These are phyloP conservation scores for Scutellaria galericulata DNA, from an alignment of 257 asterid genomes.

Conservation along the genomic window DNA sequence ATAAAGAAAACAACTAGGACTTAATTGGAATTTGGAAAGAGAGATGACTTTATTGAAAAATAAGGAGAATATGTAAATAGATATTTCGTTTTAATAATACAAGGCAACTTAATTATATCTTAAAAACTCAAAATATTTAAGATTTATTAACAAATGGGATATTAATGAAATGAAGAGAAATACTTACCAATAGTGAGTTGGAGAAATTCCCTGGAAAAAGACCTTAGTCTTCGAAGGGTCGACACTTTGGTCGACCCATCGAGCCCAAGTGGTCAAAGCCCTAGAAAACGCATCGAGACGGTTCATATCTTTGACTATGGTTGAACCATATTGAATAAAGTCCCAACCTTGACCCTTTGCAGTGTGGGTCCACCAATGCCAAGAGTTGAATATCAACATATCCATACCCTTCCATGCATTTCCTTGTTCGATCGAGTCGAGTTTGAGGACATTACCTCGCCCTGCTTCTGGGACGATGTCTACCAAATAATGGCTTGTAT, in stretches of 20 bases:
- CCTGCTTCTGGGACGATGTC: conserved; percentile 42
- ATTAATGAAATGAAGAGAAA: neutral
- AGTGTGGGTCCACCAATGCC: conserved; percentile 77
- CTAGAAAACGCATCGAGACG: conserved; percentile 52
- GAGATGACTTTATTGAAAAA: too few species aligned
- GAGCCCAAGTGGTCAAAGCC: conserved; percentile 63
- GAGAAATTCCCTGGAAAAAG: conserved; percentile 69
- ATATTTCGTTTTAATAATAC: too few species aligned
- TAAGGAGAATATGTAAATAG: too few species aligned
- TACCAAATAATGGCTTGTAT: conserved; percentile 50
- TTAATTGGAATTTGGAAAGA: too few species aligned
- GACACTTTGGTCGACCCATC: conserved; percentile 59
- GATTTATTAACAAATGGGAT: neutral
- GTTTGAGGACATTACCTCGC: conserved; percentile 51
- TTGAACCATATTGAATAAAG: conserved; percentile 51
- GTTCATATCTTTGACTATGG: conserved; percentile 54
- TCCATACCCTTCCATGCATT: conserved; percentile 66
- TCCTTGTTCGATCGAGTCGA: conserved; percentile 58
- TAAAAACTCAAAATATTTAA: too few species aligned
- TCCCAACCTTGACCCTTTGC: conserved; percentile 60
- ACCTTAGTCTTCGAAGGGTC: conserved; percentile 52
- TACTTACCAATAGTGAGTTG: conserved; percentile 55
- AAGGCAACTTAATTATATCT: too few species aligned
- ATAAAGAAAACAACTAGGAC: too few species aligned
- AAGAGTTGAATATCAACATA: conserved; percentile 63